Conservation (phyloP, 73 alveolate species). For the Tetrahymena thermophila region DNA sequence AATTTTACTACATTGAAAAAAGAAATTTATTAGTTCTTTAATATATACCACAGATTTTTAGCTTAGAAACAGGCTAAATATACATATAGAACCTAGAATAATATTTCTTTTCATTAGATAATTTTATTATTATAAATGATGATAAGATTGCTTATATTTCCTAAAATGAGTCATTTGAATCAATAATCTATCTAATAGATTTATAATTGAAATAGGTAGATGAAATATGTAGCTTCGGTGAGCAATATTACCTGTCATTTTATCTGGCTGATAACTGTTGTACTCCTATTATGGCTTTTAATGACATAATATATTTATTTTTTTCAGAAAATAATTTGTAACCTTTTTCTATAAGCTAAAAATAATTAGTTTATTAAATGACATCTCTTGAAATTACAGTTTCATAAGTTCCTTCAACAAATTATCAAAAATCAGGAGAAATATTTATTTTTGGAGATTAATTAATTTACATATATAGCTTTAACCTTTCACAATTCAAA, state of each 20-base stretch:
- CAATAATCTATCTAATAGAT: not conserved
- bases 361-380: too few relatives aligned
- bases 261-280: too few relatives aligned
- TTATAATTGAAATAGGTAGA: not conserved
- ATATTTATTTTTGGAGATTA: not conserved
- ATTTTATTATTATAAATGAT: not conserved
- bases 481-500: not conserved
- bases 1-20: too few relatives aligned
- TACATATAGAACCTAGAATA: too few relatives aligned
- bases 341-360: not conserved
- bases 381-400: too few relatives aligned
- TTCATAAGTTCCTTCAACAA: too few relatives aligned
- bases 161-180: too few relatives aligned
- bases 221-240: not conserved
- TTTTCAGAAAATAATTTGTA: not conserved
- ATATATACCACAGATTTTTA: not conserved
- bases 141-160: not conserved
- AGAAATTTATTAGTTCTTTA: not conserved
- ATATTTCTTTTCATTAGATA: not conserved
- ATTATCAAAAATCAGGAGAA: not conserved
- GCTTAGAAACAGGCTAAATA: not conserved
- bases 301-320: not conserved
- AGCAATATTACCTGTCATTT: not conserved
- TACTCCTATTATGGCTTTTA: not conserved
- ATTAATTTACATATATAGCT: too few relatives aligned